Evolutionary conservation across 2,329 filamentous ascomycete genomes (phyloP).

Genomic region (Teratosphaeria nubilosa): DNA sequence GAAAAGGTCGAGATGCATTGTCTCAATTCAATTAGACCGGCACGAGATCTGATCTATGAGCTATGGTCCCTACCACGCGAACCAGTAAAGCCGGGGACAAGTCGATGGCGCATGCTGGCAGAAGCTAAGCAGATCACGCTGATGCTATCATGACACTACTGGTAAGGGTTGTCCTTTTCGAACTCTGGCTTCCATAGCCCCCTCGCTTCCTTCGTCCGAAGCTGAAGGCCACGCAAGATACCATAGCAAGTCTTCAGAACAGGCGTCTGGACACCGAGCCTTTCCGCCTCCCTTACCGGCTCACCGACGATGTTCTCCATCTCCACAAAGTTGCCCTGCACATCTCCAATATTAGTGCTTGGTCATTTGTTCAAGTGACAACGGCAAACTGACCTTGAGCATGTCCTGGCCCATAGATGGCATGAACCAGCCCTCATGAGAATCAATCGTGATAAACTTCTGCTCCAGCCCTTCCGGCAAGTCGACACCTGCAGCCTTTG

Average conservation of each 20-base stretch:
- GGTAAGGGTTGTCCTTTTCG: background rate
- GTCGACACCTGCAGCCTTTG: constrained; percentile 33
- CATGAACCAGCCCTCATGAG: constrained; percentile 38
- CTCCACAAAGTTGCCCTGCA: constrained; percentile 44
- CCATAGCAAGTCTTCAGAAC: background rate
- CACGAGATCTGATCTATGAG: background rate
- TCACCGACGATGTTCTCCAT: constrained; percentile 48
- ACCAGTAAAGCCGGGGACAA: background rate
- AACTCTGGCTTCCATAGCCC: background rate
- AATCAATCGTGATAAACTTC: constrained; percentile 39
- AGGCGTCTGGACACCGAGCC: constrained; percentile 40
- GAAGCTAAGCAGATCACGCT: background rate
- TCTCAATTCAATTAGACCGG: background rate
- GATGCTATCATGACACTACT: background rate
- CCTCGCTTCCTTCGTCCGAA: background rate
- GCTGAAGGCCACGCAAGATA: background rate
- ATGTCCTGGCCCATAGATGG: constrained; percentile 48
- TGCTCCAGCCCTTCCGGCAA: constrained; percentile 37
- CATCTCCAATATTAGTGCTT: constrained; percentile 8
- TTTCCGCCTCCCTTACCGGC: constrained; percentile 43
- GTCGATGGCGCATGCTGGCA: background rate
- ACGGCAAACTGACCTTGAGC: constrained; percentile 28
- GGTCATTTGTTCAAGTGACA: background rate
- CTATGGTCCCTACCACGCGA: background rate
- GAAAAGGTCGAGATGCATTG: background rate